Percentiles rank a stretch among this genome's conserved stretches.
Conservation (phyloP, 2,329 filamentous ascomycete species). For the Fusarium buharicum region DNA sequence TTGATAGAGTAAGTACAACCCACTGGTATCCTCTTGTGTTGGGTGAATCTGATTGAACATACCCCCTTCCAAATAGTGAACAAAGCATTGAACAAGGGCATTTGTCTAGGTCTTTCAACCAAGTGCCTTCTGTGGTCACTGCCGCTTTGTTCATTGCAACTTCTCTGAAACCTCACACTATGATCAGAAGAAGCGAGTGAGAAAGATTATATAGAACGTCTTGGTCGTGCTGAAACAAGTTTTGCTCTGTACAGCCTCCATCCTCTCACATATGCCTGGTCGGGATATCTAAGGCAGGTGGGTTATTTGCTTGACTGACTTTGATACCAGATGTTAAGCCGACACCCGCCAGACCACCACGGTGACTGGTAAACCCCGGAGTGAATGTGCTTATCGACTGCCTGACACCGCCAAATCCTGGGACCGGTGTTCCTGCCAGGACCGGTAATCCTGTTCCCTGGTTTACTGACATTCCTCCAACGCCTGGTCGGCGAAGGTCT, state of each 20-base stretch:
- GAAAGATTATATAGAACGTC: not conserved
- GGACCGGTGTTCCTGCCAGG: constrained; percentile 14
- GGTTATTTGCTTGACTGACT: constrained; percentile 42
- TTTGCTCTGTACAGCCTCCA: no score
- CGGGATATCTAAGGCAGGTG: constrained; percentile 30
- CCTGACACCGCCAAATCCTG: constrained; percentile 12
- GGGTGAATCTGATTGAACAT: not conserved
- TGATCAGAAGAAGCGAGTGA: not conserved
- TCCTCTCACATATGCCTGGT: constrained; percentile 19
- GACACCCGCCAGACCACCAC: constrained; percentile 39
- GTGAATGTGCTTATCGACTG: constrained; percentile 20
- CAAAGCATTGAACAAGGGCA: constrained; percentile 7
- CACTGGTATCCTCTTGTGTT: not conserved
- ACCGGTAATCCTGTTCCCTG: constrained; percentile 14
- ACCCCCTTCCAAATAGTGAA: constrained; percentile 2
- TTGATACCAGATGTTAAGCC: constrained; percentile 49
- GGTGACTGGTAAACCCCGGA: constrained; percentile 36
- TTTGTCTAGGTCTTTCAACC: not conserved
- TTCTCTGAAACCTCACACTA: no score
- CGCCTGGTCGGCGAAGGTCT: constrained; percentile 19
- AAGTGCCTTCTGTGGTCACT: not conserved
- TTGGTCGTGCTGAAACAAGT: not conserved
- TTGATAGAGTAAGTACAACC: not conserved
- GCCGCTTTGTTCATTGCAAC: not conserved
- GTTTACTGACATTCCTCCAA: constrained; percentile 16